Base-by-base conservation (phyloP, 2,329 filamentous ascomycete species). In the Penicillium occitanis region DNA sequence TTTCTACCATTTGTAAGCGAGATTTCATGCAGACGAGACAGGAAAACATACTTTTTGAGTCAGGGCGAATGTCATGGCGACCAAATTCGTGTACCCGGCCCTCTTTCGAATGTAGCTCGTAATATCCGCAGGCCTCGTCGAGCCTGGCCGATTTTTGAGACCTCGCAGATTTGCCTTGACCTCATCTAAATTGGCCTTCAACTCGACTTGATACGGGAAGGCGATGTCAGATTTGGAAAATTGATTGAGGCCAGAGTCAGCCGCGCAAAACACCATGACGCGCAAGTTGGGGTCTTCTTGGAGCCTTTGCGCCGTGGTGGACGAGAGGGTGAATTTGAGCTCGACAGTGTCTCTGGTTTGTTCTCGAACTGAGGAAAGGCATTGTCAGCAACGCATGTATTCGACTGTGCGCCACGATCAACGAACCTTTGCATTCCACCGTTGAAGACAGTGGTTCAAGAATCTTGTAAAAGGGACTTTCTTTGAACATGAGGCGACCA, bases 101-200 rank as follows among this genome's bases (percentile, higher is more conserved):
- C 88, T 86, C 69, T 87, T 88, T 35, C 91, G 86, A 55, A 98
- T 82, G 67, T 87, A 85, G 69, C 86, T 83, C 7, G 95, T 99
- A 68, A 99, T 90, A 78, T 99, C 95, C 57, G 92, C 93, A 7
- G 95, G 95, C 73, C 92, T 89, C 48, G 95, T 99, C 53, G 95
- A 96, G 25, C 95, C 95, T 6, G 94, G 92, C 77, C 95, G 96
- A 77, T 97, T 97, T 80, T 99, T 99, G 68, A 99, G 80, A 4
- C 95, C 95, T 71, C 95, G 91, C 70, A 96, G 85, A 76, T 98
- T 99, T n/a, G 91, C 90, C 77, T 94, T 95, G 70, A 97, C 86
- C 66, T 97, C 92, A 40, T 90, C 90, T 10, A 88, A 86, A 72
- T 99, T 99, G 65, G 97, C 87, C 75, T 93, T 94, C 66, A 99